Conservation (phyloP, 73 alveolate species). For the Strombidium stylifer region DNA sequence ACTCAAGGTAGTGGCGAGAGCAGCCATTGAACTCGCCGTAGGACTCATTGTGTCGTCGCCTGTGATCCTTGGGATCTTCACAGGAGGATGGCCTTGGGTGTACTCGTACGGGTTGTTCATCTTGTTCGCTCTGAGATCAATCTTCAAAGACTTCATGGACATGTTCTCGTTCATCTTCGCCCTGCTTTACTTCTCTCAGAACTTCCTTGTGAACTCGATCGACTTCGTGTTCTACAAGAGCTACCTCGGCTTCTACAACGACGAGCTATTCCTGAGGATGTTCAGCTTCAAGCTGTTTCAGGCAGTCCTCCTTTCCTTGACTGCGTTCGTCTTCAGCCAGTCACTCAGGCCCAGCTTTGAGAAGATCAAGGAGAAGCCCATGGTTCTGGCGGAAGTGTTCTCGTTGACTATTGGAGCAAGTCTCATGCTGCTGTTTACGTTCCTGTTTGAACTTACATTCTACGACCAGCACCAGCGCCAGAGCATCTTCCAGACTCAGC, state of each 20-base stretch:
- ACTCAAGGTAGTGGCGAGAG: too few species aligned
- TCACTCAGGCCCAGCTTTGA: not conserved
- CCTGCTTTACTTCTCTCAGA: conserved; percentile 1
- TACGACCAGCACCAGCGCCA: conserved; percentile 13
- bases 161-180: conserved; percentile 1
- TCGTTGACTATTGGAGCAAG: conserved; percentile 8
- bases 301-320: conserved; percentile 1
- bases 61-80: too few species aligned
- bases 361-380: not conserved
- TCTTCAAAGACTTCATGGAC: not conserved
- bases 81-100: too few species aligned
- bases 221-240: conserved; percentile 16
- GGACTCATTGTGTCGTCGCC: too few species aligned
- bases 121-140: not conserved
- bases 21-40: too few species aligned
- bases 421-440: conserved; percentile 11
- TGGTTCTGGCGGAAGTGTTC: conserved; percentile 5
- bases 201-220: conserved; percentile 15
- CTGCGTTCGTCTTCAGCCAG: conserved; percentile 1
- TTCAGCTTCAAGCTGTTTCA: conserved; percentile 14
- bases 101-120: too few species aligned
- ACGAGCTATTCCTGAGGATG: conserved; percentile 13
- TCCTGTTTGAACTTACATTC: conserved; percentile 24
- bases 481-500: conserved; percentile 1
- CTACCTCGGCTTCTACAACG: conserved; percentile 23